A percentile compares a stretch with the other conserved stretches of the same genome.
Evolutionary conservation across 495 filamentous ascomycete species (phyloP).

Genomic region (Chaetomium fimeti): DNA sequence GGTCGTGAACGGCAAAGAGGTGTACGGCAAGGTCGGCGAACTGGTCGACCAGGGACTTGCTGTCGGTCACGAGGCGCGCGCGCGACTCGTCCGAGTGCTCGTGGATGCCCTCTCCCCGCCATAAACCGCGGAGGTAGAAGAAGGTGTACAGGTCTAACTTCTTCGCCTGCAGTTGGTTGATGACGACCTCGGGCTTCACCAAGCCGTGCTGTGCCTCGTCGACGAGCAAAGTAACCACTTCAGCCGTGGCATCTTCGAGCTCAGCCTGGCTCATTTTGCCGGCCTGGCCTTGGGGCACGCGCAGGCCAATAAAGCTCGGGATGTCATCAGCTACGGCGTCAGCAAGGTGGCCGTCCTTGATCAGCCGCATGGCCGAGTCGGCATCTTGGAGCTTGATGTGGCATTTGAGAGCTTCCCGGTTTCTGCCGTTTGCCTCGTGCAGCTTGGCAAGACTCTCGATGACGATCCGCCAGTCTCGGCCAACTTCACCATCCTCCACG

Average conservation of each 20-base stretch:
- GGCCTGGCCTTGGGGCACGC: slow-evolving; percentile 72
- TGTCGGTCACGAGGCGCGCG: slow-evolving; percentile 53
- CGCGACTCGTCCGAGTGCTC: slow-evolving; percentile 44
- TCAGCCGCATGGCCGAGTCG: slow-evolving; percentile 79
- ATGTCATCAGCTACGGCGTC: slow-evolving; percentile 87
- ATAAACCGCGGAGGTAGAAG: slow-evolving; percentile 85
- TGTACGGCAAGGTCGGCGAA: slow-evolving; percentile 82
- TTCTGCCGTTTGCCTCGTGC: slow-evolving; percentile 73
- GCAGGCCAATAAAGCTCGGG: slow-evolving; percentile 79
- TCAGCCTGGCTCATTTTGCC: slow-evolving; percentile 64
- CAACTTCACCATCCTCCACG: slow-evolving; percentile 60
- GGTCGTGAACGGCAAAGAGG: slow-evolving; percentile 82
- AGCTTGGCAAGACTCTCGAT: slow-evolving; percentile 80
- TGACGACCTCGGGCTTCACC: slow-evolving; percentile 72
- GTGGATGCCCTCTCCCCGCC: slow-evolving; percentile 64
- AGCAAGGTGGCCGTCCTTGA: slow-evolving; percentile 78
- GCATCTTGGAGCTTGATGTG: slow-evolving; percentile 91
- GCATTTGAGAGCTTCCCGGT: slow-evolving; percentile 77
- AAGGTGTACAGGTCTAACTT: slow-evolving; percentile 71
- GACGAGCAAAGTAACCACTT: slow-evolving; percentile 84
- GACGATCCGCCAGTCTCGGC: slow-evolving; percentile 80
- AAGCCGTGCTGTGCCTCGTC: slow-evolving; percentile 85
- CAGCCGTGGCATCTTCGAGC: slow-evolving; percentile 71
- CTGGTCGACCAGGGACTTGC: slow-evolving; percentile 73
- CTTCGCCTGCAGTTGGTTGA: slow-evolving; percentile 64